A percentile compares a stretch with the other conserved stretches of the same genome.
These are phyloP conservation scores for Cyberlindnera saturnus DNA, from an alignment of 805 yeast genomes.

Conservation along the genomic window DNA sequence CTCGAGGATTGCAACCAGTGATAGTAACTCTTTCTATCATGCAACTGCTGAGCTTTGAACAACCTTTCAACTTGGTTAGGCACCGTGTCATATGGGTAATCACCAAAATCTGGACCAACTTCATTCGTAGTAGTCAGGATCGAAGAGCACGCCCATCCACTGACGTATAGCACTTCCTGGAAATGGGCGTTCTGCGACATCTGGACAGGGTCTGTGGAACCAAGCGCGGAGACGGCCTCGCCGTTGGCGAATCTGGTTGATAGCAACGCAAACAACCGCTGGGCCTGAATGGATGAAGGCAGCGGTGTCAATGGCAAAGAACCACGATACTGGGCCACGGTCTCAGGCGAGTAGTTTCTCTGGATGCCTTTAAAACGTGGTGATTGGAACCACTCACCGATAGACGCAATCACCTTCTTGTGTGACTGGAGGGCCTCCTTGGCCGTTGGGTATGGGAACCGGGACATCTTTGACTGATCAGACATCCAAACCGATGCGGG, in stretches of 20 bases:
- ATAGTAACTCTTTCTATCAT: conserved; percentile 44
- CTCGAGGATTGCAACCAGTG: conserved; percentile 28
- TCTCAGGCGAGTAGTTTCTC: conserved; percentile 47
- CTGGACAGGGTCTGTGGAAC: conserved; percentile 58
- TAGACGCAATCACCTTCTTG: conserved; percentile 27
- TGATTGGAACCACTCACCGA: conserved; percentile 44
- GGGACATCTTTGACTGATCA: conserved; percentile 4
- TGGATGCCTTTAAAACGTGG: conserved; percentile 40
- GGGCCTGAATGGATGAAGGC: conserved; percentile 48
- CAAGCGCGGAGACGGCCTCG: conserved; percentile 50
- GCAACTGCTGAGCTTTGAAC: conserved; percentile 52
- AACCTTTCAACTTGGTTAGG: conserved; percentile 61
- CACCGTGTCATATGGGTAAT: conserved; percentile 63
- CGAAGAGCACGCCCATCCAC: conserved; percentile 60
- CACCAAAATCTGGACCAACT: conserved; percentile 62
- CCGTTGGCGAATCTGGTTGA: conserved; percentile 33
- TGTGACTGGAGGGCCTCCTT: conserved; percentile 12
- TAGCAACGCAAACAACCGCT: conserved; percentile 41
- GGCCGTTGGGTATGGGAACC: conserved; percentile 18
- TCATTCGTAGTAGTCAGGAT: conserved; percentile 55
- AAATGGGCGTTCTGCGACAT: conserved; percentile 49
- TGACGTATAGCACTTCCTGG: conserved; percentile 47
- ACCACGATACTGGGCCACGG: conserved; percentile 50
- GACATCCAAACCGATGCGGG: too few species aligned
- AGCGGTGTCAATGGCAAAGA: conserved; percentile 31